phyloP scores from a whole-genome alignment of 169 alveolate species.

The Perkinsus olseni region DNA sequence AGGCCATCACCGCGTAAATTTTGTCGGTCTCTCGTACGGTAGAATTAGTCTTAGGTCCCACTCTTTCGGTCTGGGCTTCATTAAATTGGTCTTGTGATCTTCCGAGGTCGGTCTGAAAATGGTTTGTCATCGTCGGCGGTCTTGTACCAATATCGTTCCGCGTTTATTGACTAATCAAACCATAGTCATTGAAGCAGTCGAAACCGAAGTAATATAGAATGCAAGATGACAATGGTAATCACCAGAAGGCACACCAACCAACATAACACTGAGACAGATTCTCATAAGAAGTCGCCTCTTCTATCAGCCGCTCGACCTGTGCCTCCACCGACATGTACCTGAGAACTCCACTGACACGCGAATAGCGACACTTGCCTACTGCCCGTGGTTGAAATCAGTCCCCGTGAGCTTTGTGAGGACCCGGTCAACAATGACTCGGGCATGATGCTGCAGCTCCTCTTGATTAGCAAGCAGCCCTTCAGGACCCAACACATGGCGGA shows the following conservation, averaged over 20 bases:
- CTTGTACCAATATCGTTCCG: too few relatives aligned
- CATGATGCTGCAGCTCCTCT: background rate
- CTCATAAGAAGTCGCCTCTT: constrained; percentile 70
- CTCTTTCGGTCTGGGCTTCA: too few relatives aligned
- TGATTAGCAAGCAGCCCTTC: background rate
- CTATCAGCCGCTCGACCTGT: constrained; percentile 67
- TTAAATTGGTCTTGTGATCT: too few relatives aligned
- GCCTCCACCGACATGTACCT: constrained; percentile 44
- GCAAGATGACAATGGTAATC: constrained; percentile 10
- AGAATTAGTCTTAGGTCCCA: too few relatives aligned
- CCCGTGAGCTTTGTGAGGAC: constrained; percentile 62
- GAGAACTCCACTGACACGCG: constrained; percentile 22
- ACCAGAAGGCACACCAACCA: constrained; percentile 87
- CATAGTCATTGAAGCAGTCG: background rate
- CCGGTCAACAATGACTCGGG: constrained; percentile 41
- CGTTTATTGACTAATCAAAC: too few relatives aligned
- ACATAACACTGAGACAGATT: constrained; percentile 68
- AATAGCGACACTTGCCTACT: background rate
- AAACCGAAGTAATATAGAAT: background rate
- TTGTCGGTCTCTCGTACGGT: too few relatives aligned
- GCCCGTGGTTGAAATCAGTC: constrained; percentile 45
- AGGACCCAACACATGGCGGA: background rate
- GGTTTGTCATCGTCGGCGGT: too few relatives aligned
- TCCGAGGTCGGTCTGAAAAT: too few relatives aligned
- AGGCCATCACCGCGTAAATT: too few relatives aligned